Evolutionary conservation across 1,284 basidiomycete species (phyloP), one percentile per base, ranked within the genome.

Genomic region (Ganoderma leucocontextum): DNA sequence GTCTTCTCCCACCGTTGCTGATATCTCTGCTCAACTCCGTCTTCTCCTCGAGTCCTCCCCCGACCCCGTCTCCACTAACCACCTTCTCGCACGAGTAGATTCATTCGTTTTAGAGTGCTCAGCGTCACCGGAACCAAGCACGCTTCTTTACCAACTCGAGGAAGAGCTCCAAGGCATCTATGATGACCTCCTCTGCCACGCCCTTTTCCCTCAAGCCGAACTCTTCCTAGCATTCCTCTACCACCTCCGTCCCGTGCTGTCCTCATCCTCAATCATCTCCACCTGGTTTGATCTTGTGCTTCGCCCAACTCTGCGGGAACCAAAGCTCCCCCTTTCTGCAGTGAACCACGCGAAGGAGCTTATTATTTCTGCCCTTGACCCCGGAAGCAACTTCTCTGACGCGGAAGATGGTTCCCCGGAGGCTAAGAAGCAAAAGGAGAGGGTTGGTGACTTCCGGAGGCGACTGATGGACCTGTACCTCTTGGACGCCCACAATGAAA

Each of bases 271-370:
- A 35, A 82, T 94, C 63, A 91, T 93, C 63, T 88, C 88, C 3
- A 85, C 83, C 33, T 94, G 93, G 93, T 95, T 93, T 78, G 92
- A 95, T 75, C 84, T 91, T 36, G 83, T 92, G 41, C 82, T 95
- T 2, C 87, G 92, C 25, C 91, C 91, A 36, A 91, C 91, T 42
- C 82, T 95, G 63, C 88, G 91, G 53, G 89, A 93, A 75, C 89
- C 91, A 39, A 88, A 84, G 72, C 80, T 95, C n/a, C 80, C 90
- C 4, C 84, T 84, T 0, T 72, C 80, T 19, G 85, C 89, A 2
- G 82, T 89, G 25, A 83, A 86, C 59, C 82, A 90, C 73, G 92
- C 92, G n/a, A 92, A 91, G 78, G 88, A 91, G 42, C 84, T 94
- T 35, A 85, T 93, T 68, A 79, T 92, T 42, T 82, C 83, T 49